These are phyloP conservation scores for Hymenoscyphus occultus DNA, from an alignment of 2,329 filamentous ascomycete genomes.

Conservation along the genomic window DNA sequence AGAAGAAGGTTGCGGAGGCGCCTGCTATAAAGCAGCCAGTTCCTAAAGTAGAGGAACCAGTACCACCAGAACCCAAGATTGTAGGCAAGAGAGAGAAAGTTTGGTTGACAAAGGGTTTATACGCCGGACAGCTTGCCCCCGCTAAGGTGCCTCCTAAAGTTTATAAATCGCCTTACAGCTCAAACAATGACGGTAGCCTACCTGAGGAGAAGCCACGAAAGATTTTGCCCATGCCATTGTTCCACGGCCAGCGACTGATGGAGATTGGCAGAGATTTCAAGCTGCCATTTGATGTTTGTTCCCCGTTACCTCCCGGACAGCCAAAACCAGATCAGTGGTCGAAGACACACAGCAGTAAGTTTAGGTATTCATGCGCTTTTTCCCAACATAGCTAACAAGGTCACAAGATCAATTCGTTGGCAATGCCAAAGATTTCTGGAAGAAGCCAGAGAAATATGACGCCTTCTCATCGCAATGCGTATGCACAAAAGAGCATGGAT, in stretches of 20 bases:
- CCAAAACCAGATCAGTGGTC: conserved; percentile 92
- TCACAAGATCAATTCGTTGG: conserved; percentile 80
- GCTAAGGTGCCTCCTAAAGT: conserved; percentile 4
- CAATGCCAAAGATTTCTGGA: conserved; percentile 77
- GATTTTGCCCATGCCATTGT: conserved; percentile 73
- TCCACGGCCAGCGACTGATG: conserved; percentile 67
- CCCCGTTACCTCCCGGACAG: conserved; percentile 78
- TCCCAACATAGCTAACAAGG: conserved; percentile 21
- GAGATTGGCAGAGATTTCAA: conserved; percentile 78
- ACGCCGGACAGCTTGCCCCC: conserved; percentile 68
- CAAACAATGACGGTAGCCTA: conserved; percentile 40
- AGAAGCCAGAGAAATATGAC: conserved; percentile 70
- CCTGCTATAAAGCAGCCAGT: conserved; percentile 15
- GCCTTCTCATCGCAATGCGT: conserved; percentile 75
- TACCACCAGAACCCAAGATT: conserved; percentile 30
- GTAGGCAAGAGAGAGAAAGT: conserved; percentile 36
- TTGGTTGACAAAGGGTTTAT: conserved; percentile 80
- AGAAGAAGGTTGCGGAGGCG: conserved; percentile 37
- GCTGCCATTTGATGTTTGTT: conserved; percentile 85
- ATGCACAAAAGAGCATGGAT: conserved; percentile 74
- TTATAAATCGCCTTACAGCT: conserved; percentile 1
- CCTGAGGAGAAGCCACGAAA: conserved; percentile 46
- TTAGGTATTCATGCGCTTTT: not conserved
- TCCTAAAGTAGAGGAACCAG: conserved; percentile 14
- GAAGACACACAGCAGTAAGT: conserved; percentile 84